Evolutionary conservation across 257 asterid species (phyloP).

Genomic region (Solanum pimpinellifolium): DNA sequence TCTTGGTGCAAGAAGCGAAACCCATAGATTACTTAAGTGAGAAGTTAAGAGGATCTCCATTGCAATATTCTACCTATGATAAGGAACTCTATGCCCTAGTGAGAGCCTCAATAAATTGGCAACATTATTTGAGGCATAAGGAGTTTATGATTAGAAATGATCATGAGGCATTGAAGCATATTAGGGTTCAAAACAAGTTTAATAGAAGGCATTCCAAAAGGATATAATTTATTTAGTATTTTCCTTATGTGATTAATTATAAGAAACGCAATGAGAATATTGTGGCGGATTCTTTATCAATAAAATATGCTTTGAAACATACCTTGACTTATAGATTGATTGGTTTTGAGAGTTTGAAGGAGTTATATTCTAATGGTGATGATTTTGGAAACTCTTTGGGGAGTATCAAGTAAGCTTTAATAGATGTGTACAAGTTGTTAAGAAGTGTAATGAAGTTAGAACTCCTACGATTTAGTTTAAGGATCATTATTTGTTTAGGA

Average conservation of each 20-base stretch:
- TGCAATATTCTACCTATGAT: background rate
- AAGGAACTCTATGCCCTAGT: background rate
- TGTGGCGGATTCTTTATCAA: background rate
- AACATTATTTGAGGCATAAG: no score
- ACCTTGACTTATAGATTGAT: background rate
- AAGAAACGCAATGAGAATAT: background rate
- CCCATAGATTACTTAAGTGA: background rate
- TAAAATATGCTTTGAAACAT: background rate
- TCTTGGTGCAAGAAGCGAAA: background rate
- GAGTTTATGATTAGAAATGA: background rate
- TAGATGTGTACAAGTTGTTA: no score
- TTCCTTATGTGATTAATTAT: background rate
- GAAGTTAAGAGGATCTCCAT: background rate
- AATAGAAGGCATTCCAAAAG: background rate
- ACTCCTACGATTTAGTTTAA: no score
- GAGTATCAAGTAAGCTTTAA: background rate
- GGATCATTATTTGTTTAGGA: no score
- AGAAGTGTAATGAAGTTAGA: no score
- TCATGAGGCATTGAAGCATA: background rate
- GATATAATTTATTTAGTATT: background rate
- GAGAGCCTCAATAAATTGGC: background rate
- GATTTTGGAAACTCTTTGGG: background rate
- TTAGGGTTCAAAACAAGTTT: background rate
- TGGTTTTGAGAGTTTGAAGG: background rate
- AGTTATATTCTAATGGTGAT: background rate